A percentile compares a stretch with the other conserved stretches of the same genome.
phyloP scores from a whole-genome alignment of 176 grass and related monocot genomes.

The Hsuehochloa calcarea region DNA sequence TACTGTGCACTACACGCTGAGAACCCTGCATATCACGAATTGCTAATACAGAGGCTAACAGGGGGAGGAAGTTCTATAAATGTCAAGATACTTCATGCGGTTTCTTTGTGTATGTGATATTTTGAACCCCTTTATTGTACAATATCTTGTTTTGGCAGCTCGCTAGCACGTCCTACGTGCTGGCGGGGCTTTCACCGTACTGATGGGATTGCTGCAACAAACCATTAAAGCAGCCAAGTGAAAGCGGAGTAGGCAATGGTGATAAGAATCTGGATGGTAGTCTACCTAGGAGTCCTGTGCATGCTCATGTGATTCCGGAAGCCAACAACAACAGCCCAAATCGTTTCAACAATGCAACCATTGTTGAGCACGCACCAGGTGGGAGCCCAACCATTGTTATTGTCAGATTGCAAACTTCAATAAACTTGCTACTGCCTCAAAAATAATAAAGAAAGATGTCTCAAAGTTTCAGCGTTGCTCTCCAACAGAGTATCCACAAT shows the following conservation, averaged over 20 bases:
- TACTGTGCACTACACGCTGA: conserved; percentile 66
- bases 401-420: neutral
- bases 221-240: no score
- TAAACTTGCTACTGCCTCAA: neutral
- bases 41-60: conserved; percentile 84
- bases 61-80: conserved; percentile 89
- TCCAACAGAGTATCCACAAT: neutral
- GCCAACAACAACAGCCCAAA: neutral
- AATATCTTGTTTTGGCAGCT: neutral
- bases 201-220: no score
- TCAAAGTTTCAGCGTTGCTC: neutral
- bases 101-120: conserved; percentile 66
- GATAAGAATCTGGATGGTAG: neutral
- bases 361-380: neutral
- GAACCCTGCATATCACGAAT: conserved; percentile 51
- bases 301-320: neutral
- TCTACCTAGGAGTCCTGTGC: neutral
- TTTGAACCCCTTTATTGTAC: neutral
- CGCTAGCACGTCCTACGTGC: no score
- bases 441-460: neutral
- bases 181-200: no score
- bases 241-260: no score
- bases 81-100: conserved; percentile 61
- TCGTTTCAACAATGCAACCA: neutral
- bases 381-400: neutral